A percentile compares a stretch with the other conserved stretches of the same genome.
phyloP scores from a whole-genome alignment of 495 filamentous ascomycete genomes.

The Lentithecium fluviatile region DNA sequence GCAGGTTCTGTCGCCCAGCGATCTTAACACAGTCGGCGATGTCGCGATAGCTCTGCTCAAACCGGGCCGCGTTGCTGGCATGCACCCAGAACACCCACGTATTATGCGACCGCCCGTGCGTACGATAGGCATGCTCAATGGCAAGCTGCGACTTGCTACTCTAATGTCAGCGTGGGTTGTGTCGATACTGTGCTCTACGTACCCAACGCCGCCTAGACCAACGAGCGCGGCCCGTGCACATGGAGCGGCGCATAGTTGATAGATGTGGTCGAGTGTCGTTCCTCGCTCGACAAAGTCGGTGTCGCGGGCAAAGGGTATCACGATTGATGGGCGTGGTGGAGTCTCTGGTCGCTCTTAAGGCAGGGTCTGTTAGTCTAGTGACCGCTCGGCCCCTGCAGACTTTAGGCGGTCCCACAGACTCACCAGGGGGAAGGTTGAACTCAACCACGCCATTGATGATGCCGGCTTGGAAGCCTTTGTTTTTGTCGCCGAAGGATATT shows the following conservation, averaged over 20 bases:
- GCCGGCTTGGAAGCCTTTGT: too few relatives aligned
- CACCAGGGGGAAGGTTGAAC: too few relatives aligned
- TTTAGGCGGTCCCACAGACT: too few relatives aligned
- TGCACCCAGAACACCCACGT: constrained; percentile 40
- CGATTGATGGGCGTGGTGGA: constrained; percentile 23
- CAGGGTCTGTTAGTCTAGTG: too few relatives aligned
- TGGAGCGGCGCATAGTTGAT: constrained; percentile 32
- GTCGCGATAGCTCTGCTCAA: constrained; percentile 32
- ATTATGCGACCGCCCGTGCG: constrained; percentile 29
- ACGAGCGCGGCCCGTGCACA: constrained; percentile 31
- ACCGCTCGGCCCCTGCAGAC: too few relatives aligned
- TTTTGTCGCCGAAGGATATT: too few relatives aligned
- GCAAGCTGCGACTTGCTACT: constrained; percentile 58
- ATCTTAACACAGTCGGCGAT: constrained; percentile 32
- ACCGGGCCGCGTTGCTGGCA: constrained; percentile 36
- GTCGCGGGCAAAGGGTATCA: constrained; percentile 44
- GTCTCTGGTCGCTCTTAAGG: too few relatives aligned
- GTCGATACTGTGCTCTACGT: constrained; percentile 6
- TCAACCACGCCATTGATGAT: too few relatives aligned
- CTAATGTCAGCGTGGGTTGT: constrained; percentile 5
- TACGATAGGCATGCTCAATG: constrained; percentile 50
- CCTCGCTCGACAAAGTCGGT: constrained; percentile 47
- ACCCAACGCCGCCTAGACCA: constrained; percentile 52
- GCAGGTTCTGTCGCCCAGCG: too few relatives aligned
- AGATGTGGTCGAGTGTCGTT: constrained; percentile 40